Percentiles rank a stretch among this genome's conserved stretches.
Evolutionary conservation across 108 stramenopile species (phyloP).

Genomic region (Nitzschia inconspicua): DNA sequence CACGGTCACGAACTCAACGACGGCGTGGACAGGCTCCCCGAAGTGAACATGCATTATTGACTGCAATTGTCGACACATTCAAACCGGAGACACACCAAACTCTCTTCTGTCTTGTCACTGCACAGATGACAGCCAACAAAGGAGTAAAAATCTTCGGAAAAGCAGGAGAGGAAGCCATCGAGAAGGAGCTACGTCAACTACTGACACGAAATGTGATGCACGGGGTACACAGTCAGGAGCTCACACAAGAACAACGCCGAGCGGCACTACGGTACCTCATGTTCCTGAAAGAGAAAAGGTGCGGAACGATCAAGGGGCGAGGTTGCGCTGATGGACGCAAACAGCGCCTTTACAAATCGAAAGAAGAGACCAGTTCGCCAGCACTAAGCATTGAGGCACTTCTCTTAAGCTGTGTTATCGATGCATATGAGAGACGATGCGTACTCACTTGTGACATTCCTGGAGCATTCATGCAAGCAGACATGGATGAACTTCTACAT

Average conservation of each 20-base stretch:
- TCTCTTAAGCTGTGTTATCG: conserved; percentile 17
- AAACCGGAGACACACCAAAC: too few relatives aligned
- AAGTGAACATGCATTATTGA: too few relatives aligned
- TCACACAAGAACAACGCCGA: conserved; percentile 24
- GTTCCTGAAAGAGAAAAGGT: conserved; percentile 42
- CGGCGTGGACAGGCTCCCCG: too few relatives aligned
- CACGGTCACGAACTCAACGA: too few relatives aligned
- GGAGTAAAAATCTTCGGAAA: conserved; percentile 38
- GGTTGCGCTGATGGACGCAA: conserved; percentile 36
- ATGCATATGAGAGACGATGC: conserved; percentile 5
- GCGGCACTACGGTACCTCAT: conserved; percentile 36
- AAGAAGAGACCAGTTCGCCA: conserved; percentile 33
- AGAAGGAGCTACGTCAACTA: conserved; percentile 41
- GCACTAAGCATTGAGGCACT: conserved; percentile 18
- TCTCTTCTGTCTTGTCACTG: too few relatives aligned
- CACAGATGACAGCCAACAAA: too few relatives aligned
- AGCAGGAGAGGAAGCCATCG: conserved; percentile 20
- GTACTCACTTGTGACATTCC: too few relatives aligned
- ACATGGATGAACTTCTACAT: too few relatives aligned
- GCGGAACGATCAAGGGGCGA: conserved; percentile 35
- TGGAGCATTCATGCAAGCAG: too few relatives aligned
- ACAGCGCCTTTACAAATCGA: conserved; percentile 8
- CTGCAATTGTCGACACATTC: too few relatives aligned
- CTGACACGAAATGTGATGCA: conserved; percentile 28
- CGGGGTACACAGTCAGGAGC: conserved; percentile 5